These are phyloP conservation scores for Angomonas desouzai DNA, from an alignment of 208 protist genomes.

Conservation along the genomic window DNA sequence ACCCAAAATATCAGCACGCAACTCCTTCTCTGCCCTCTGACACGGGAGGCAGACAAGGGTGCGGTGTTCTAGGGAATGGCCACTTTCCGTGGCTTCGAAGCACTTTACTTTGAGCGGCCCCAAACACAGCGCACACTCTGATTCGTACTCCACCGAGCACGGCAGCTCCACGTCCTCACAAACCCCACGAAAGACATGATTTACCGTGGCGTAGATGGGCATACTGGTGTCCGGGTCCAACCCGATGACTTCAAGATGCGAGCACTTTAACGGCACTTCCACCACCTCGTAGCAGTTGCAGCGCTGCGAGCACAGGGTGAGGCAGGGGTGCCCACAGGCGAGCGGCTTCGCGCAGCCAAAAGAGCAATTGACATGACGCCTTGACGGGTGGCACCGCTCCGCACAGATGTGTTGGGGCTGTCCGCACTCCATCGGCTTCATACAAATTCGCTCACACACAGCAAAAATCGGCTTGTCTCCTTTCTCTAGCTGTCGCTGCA, in stretches of 20 bases:
- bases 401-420: conserved; percentile 55
- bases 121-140: conserved; percentile 73
- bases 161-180: conserved; percentile 64
- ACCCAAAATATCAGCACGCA: conserved; percentile 62
- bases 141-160: conserved; percentile 70
- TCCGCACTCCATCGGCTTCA: conserved; percentile 53
- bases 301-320: conserved; percentile 42
- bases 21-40: conserved; percentile 59
- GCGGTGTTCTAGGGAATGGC: conserved; percentile 41
- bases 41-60: conserved; percentile 67
- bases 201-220: conserved; percentile 69
- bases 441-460: conserved; percentile 56
- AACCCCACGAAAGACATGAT: conserved; percentile 75
- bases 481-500: conserved; percentile 68
- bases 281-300: conserved; percentile 85
- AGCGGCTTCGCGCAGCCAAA: conserved; percentile 56
- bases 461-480: conserved; percentile 38
- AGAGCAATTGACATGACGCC: conserved; percentile 42
- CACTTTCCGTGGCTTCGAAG: conserved; percentile 54
- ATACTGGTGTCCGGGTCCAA: conserved; percentile 56
- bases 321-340: conserved; percentile 73
- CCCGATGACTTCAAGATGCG: conserved; percentile 63
- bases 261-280: conserved; percentile 54
- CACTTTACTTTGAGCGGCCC: conserved; percentile 57
- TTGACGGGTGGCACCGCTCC: conserved; percentile 50